Evolutionary conservation across 148 eudicot species (phyloP).

Genomic region (Rhododendron williamsianum): DNA sequence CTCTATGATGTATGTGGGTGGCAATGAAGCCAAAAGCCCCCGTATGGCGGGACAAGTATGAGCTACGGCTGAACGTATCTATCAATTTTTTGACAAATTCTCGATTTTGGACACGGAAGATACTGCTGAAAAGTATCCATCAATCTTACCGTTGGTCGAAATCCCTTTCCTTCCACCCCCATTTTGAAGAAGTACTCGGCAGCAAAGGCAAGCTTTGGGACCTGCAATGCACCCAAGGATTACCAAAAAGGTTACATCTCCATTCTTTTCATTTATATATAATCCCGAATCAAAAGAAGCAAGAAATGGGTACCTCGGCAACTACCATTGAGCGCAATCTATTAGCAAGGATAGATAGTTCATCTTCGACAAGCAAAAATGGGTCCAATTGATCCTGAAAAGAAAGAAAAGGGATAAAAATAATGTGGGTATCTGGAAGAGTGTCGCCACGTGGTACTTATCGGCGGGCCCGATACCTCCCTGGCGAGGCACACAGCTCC

Average conservation of each 20-base stretch:
- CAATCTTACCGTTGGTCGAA: conserved; percentile 78
- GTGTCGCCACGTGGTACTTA: too few species aligned
- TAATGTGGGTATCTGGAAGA: too few species aligned
- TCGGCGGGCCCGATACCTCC: too few species aligned
- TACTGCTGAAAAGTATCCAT: neutral
- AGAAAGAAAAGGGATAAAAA: neutral
- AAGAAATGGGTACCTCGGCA: conserved; percentile 53
- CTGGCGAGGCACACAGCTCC: too few species aligned
- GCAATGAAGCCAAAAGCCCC: neutral
- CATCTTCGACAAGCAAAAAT: conserved; percentile 83
- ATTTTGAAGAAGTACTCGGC: conserved; percentile 87
- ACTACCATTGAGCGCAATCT: conserved; percentile 82
- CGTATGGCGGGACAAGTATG: neutral
- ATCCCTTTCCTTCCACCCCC: conserved; percentile 91
- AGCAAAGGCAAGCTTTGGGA: conserved; percentile 88
- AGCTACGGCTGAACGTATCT: neutral
- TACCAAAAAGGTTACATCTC: conserved; percentile 3
- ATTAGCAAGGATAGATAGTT: conserved; percentile 51
- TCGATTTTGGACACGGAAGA: neutral
- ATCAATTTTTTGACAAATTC: neutral
- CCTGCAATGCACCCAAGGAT: conserved; percentile 37
- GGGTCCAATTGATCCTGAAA: conserved; percentile 78
- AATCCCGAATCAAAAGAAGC: neutral
- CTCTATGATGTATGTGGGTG: neutral
- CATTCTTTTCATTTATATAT: neutral